Evolutionary conservation across 495 filamentous ascomycete genomes (phyloP), one percentile per base, ranked within the genome.

Genomic region (Penicillium desertorum): DNA sequence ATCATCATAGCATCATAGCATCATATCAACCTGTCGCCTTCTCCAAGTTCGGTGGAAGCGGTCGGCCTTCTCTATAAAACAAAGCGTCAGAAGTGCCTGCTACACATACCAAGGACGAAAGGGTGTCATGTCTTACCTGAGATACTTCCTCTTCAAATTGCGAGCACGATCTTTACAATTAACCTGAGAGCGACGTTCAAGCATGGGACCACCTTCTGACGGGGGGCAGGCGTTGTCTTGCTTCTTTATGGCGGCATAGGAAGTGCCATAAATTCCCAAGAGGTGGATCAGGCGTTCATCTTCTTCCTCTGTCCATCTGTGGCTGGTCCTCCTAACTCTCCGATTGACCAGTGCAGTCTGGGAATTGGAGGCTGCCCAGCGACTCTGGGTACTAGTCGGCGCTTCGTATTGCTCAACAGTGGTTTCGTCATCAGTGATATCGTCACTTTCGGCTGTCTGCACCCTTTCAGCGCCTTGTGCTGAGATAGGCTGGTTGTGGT

Each of bases 111-210:
- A 44, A 23, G 14, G 11, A 34, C 29, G 36, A 29, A 34, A 25
- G 7, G 57, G 29, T 60, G 62, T 36, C 51, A 32, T 23, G 20
- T 16, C 54, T 23, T 50, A 52, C 56, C 56, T 45, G 1, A 25
- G 1, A 17, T 23, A 53, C 6, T 45, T 58, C 17, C 6, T 45
- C 29, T 37, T 52, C 39, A 58, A 17, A 12, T 56, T 55, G 3
- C 53, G 53, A 36, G 44, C 53, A n/a, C 53, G 43, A n/a, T 55
- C 53, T 36, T 55, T 55, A 5, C 30, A 29, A 11, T 47, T 45
- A 16, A 55, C 29, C 14, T 55, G 53, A 7, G 30, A 36, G 3
- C 53, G 53, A 36, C n/a, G 11, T 9, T 46, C 42, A 19, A 55
- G 53, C 29, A n/a, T 6, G 16, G 53, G 53, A 0, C 53, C 53